Evolutionary conservation across 179 eudicot genomes (phyloP).

Genomic region (Silene coronaria): DNA sequence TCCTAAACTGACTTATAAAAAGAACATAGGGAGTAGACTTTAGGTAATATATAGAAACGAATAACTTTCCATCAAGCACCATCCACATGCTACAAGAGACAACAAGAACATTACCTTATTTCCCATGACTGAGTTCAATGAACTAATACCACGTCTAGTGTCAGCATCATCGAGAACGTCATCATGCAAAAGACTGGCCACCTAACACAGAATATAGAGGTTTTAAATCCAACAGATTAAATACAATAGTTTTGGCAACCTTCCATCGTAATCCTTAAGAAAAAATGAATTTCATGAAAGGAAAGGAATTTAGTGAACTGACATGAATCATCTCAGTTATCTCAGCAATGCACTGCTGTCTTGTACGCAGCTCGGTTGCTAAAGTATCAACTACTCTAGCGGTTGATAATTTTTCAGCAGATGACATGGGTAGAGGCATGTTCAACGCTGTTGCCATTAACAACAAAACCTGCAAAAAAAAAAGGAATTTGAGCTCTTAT

Average conservation of each 20-base stretch:
- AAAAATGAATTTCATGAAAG: not conserved
- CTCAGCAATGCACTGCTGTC: conserved; percentile 87
- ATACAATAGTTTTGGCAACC: not conserved
- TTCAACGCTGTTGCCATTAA: conserved; percentile 92
- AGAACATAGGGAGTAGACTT: too few species aligned
- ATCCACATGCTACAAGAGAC: conserved; percentile 10
- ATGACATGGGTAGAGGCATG: conserved; percentile 37
- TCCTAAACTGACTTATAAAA: too few species aligned
- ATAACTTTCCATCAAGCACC: not conserved
- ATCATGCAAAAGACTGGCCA: conserved; percentile 98
- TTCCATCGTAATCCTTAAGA: not conserved
- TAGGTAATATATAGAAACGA: not conserved
- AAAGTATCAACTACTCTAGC: conserved; percentile 38
- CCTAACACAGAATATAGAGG: conserved; percentile 34
- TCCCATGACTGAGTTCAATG: conserved; percentile 82
- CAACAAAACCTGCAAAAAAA: conserved; percentile 58
- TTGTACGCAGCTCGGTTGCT: conserved; percentile 55
- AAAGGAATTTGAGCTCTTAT: not conserved
- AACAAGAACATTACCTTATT: conserved; percentile 58
- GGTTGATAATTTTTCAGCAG: conserved; percentile 32
- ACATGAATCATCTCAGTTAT: conserved; percentile 99
- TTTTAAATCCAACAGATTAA: not conserved
- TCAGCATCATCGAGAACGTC: conserved; percentile 98
- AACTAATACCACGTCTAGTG: conserved; percentile 84
- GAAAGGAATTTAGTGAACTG: conserved; percentile 21